These are phyloP conservation scores for Thamnidium elegans DNA, from an alignment of 192 early-diverging fungal genomes.

Conservation along the genomic window DNA sequence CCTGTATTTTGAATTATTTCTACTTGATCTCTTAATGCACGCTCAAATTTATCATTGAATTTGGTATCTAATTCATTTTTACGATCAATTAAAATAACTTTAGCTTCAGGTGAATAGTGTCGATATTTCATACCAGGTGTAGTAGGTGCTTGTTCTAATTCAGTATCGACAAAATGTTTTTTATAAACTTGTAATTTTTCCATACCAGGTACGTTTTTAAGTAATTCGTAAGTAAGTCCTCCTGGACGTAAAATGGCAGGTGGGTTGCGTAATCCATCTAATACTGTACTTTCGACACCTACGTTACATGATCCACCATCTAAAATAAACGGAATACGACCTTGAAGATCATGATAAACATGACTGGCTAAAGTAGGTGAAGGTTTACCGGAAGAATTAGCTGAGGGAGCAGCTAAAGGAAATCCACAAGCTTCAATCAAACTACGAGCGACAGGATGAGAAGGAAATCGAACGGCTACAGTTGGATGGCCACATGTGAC, in stretches of 20 bases:
- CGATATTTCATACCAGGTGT: constrained; percentile 99
- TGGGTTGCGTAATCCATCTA: constrained; percentile 72
- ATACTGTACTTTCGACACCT: constrained; percentile 93
- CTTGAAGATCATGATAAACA: constrained; percentile 78
- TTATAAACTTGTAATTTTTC: constrained; percentile 71
- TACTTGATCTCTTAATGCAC: constrained; percentile 25
- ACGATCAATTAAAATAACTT: constrained; percentile 73
- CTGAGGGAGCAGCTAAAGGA: constrained; percentile 97
- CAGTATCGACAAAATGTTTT: constrained; percentile 68
- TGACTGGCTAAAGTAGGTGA: constrained; percentile 91
- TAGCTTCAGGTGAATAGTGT: constrained; percentile 92
- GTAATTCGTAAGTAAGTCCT: constrained; percentile 81
- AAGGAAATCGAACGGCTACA: constrained; percentile 90
- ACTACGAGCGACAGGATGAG: constrained; percentile 87
- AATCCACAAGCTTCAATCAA: constrained; percentile 78
- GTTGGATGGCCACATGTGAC: constrained; percentile 85
- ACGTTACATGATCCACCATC: constrained; percentile 87
- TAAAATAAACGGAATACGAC: constrained; percentile 81
- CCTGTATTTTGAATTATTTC: neutral
- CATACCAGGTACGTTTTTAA: constrained; percentile 61
- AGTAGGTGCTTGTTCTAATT: constrained; percentile 76
- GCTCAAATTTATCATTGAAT: constrained; percentile 22
- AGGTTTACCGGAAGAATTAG: constrained; percentile 93
- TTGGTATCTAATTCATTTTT: neutral
- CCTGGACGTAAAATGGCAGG: constrained; percentile 91